These are phyloP conservation scores for Diplodia corticola DNA, from an alignment of 2,329 filamentous ascomycete genomes.

Conservation along the genomic window DNA sequence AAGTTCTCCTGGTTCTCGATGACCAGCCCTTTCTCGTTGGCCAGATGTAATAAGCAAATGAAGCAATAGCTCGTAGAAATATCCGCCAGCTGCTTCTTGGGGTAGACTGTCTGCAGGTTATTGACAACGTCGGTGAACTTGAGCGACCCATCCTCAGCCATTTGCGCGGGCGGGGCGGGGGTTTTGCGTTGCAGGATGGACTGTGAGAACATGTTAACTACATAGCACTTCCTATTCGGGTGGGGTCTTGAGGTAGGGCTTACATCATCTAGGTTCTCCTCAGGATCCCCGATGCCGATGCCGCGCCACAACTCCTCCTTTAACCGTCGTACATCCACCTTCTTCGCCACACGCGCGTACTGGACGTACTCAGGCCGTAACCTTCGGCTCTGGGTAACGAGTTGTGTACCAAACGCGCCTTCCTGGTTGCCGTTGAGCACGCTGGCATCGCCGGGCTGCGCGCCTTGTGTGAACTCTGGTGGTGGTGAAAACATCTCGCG, in stretches of 20 bases:
- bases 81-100: slow-evolving; percentile 81
- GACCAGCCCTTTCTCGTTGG: slow-evolving; percentile 86
- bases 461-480: slow-evolving; percentile 9
- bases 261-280: slow-evolving; percentile 39
- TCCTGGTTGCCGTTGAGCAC: slow-evolving; percentile 41
- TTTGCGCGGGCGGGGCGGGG: slow-evolving; percentile 29
- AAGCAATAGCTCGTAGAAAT: slow-evolving; percentile 94
- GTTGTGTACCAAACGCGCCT: slow-evolving; percentile 61
- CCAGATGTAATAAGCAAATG: slow-evolving; percentile 86
- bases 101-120: slow-evolving; percentile 80
- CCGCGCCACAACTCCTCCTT: slow-evolving; percentile 68
- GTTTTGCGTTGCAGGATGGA: neutral
- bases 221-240: neutral
- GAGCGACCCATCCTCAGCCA: slow-evolving; percentile 57
- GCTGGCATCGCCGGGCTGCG: slow-evolving; percentile 20
- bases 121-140: slow-evolving; percentile 95
- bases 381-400: slow-evolving; percentile 62
- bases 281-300: slow-evolving; percentile 38
- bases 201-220: neutral
- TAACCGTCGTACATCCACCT: slow-evolving; percentile 63
- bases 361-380: slow-evolving; percentile 65
- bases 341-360: slow-evolving; percentile 66
- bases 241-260: slow-evolving; percentile 12
- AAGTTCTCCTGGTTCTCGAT: slow-evolving; percentile 64
- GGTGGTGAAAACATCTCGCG: slow-evolving; percentile 63